These are phyloP conservation scores for Ophiostoma sp. DNA, from an alignment of 2,329 filamentous ascomycete species.

Conservation along the genomic window DNA sequence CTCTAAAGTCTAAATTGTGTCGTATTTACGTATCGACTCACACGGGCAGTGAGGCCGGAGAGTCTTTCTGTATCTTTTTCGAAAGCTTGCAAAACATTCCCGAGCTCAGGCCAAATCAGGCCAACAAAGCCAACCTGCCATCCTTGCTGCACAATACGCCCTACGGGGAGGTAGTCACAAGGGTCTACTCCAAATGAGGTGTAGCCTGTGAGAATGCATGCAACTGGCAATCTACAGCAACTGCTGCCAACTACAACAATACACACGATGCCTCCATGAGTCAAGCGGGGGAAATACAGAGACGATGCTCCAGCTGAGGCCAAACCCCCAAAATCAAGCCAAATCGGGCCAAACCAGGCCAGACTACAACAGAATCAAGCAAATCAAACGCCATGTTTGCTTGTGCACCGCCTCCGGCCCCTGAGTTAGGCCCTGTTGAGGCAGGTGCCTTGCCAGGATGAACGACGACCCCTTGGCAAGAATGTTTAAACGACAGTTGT, in stretches of 20 bases:
- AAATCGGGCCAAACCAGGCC: not conserved
- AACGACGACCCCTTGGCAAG: no score
- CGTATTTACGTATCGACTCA: not conserved
- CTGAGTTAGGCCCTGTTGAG: not conserved
- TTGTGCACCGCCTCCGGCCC: not conserved
- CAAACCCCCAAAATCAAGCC: not conserved
- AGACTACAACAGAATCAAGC: not conserved
- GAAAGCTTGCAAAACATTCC: no score
- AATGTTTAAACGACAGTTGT: no score
- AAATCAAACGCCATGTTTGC: not conserved
- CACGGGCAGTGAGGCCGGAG: not conserved
- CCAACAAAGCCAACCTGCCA: not conserved
- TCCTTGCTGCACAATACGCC: not conserved
- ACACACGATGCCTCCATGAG: slow-evolving; percentile 10
- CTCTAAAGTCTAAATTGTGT: not conserved
- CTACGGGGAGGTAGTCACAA: not conserved
- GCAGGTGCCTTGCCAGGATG: not conserved
- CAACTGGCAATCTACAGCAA: not conserved
- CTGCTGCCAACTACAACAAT: not conserved
- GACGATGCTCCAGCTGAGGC: slow-evolving; percentile 4
- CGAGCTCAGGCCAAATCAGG: no score
- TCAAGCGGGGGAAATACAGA: not conserved
- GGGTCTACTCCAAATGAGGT: not conserved
- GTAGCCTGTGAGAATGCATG: not conserved
- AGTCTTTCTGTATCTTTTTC: not conserved